Evolutionary conservation across 1,139 yeast genomes (phyloP), one percentile per base, ranked within the genome.

Genomic region (Lodderomyces elongisporus): DNA sequence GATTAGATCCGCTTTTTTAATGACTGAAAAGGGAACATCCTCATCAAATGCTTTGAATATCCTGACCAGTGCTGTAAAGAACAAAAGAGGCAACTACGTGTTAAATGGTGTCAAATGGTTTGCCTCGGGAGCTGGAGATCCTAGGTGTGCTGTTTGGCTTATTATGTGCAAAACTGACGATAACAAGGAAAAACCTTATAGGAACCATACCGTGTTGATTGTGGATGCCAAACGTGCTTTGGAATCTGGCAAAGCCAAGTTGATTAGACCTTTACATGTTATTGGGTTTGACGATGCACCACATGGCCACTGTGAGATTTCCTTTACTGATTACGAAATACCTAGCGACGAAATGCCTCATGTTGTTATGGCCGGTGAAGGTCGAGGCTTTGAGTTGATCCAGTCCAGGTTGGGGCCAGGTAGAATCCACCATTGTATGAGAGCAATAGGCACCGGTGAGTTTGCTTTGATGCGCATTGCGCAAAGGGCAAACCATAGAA

Each of bases 71-170:
- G 80, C 82, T 29, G 48, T 40, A 14, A 48, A 49, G 39, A 73
- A 74, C 31, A 58, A 58, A 5, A 38, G 37, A n/a, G 76, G 76
- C 3, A 66, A 74, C 43, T 76, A 68, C 44, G 76, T 77, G 3
- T 46, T 80, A 31, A 76, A 75, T 42, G 88, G 88, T 8, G 67
- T 77, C 42, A 80, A 80, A 51, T 80, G 87, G 87, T 79, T 80
- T 70, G 81, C 84, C 2, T 75, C 84, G 0, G 85, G 85, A 18
- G 85, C 85, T 24, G 85, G 84, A 14, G 85, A 80, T 52, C 85
- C 85, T 16, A 65, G 82, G 37, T 70, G 79, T 52, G 47, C 62
- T 22, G 74, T 71, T 32, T 75, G 84, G 80, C 61, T 80, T 34
- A 73, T 76, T n/a, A 77, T 80, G 82, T 80, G 83, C 43, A 68